Percentiles rank a stretch among this genome's conserved stretches.
Evolutionary conservation across 2,329 filamentous ascomycete genomes (phyloP).

Genomic region (Xylaria sp.): DNA sequence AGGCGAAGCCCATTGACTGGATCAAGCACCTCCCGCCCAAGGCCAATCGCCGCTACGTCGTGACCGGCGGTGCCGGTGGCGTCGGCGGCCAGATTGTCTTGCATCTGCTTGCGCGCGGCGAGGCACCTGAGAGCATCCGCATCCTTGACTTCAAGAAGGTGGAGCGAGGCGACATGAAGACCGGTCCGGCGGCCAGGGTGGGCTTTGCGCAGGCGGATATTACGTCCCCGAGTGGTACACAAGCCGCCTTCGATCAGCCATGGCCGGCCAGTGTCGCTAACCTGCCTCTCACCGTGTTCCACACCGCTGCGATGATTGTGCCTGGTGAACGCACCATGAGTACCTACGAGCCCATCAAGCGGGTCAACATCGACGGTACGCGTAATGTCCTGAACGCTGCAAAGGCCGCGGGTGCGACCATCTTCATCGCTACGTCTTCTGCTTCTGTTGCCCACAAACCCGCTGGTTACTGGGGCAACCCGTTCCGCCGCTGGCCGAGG

Average conservation of each 20-base stretch:
- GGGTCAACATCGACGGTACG: conserved; percentile 45
- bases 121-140: conserved; percentile 42
- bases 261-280: conserved; percentile 37
- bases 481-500: conserved; percentile 36
- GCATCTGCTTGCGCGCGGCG: conserved; percentile 43
- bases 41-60: conserved; percentile 34
- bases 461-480: conserved; percentile 35
- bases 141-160: conserved; percentile 43
- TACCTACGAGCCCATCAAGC: conserved; percentile 36
- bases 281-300: conserved; percentile 46
- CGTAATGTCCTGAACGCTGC: conserved; percentile 41
- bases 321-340: conserved; percentile 38
- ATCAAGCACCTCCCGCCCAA: conserved; percentile 31
- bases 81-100: conserved; percentile 46
- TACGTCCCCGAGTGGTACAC: conserved; percentile 34
- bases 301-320: conserved; percentile 45
- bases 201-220: conserved; percentile 42
- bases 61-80: conserved; percentile 38
- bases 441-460: conserved; percentile 40
- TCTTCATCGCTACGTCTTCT: conserved; percentile 44
- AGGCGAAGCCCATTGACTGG: conserved; percentile 29
- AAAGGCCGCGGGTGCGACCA: conserved; percentile 36
- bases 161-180: conserved; percentile 35
- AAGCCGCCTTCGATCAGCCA: conserved; percentile 38
- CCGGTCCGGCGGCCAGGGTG: conserved; percentile 33